phyloP scores from a whole-genome alignment of 164 flowering plant genomes.

The Dillenia suffruticosa region DNA sequence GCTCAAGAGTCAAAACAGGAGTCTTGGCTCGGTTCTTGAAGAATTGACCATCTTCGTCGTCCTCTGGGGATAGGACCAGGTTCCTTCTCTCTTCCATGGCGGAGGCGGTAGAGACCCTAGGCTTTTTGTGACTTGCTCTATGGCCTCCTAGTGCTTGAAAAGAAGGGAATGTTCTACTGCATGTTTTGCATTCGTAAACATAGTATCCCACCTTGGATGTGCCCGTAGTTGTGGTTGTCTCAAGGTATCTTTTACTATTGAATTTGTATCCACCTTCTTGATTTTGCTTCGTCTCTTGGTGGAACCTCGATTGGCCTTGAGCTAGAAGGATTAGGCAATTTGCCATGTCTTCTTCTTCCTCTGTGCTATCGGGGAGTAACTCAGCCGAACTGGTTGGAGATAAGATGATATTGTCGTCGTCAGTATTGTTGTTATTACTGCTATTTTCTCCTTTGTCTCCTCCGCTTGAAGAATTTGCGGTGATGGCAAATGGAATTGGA shows the following conservation, averaged over 20 bases:
- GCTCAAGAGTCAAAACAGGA: conserved; percentile 28
- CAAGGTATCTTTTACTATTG: conserved; percentile 27
- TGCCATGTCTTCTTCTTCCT: conserved; percentile 77
- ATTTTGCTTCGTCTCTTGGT: background rate
- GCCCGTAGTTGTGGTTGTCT: conserved; percentile 7
- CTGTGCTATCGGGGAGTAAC: conserved; percentile 16
- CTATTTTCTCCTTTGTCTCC: background rate
- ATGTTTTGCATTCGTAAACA: conserved; percentile 72
- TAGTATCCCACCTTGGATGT: conserved; percentile 26
- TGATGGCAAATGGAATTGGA: conserved; percentile 3
- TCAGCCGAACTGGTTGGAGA: conserved; percentile 12
- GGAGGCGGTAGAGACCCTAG: conserved; percentile 12
- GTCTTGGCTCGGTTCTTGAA: background rate
- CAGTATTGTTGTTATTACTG: no score
- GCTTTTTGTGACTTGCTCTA: conserved; percentile 79
- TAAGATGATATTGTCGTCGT: background rate
- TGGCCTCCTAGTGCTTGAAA: conserved; percentile 86
- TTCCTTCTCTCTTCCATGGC: conserved; percentile 12
- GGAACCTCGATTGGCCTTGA: conserved; percentile 28
- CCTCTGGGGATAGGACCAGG: conserved; percentile 18
- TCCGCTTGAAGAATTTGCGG: conserved; percentile 20
- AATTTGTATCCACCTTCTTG: conserved; percentile 7
- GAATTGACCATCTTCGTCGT: conserved; percentile 24
- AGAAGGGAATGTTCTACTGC: conserved; percentile 57
- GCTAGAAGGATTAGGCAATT: conserved; percentile 67